Evolutionary conservation across 2,329 filamentous ascomycete genomes (phyloP), one percentile per base, ranked within the genome.

Genomic region (Rutstroemia sp.): DNA sequence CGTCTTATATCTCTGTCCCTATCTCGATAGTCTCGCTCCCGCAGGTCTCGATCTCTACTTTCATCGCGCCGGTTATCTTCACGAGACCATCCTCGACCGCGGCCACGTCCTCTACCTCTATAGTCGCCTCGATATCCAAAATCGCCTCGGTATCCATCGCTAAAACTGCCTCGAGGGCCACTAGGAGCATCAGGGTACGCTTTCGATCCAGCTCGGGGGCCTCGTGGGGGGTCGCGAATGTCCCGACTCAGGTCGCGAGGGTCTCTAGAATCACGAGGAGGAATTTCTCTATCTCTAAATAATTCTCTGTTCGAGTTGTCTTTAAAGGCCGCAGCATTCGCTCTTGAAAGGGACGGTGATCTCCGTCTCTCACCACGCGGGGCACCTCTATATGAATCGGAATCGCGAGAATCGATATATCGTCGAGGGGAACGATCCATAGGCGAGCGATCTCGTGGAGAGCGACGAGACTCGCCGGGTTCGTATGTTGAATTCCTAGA

Each of bases 211-310:
- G 88, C 89, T 70, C 92, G 90, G 10, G 91, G 90, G 0, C 88
- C 91, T 56, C 90, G 81, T 3, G 91, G 91, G 2, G 88, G 86
- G 61, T 95, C 89, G 62, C 86, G 79, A 61, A 63, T 68, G 41
- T 70, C 67, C 54, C 55, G 34, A 10, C 41, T 60, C 46, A 61
- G 58, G 34, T 70, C 68, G n/a, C 52, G 52, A 23, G 52, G 38
- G 10, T 23, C 23, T 23, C 23, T 2, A 12, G 30, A 34, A 34
- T 70, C 68, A n/a, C 53, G 53, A 27, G 53, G 39, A 14, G 48
- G 53, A 16, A 44, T 55, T 34, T 55, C 46, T 12, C 53, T 50
- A 50, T 55, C 53, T 12, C 42, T 30, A 44, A 55, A 55, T 14
- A 51, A 27, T 17, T 55, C 53, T 55, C 53, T 38, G 17, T 55